Evolutionary conservation across 202 grass and related monocot species (phyloP).

Genomic region (Zoysia matrella): DNA sequence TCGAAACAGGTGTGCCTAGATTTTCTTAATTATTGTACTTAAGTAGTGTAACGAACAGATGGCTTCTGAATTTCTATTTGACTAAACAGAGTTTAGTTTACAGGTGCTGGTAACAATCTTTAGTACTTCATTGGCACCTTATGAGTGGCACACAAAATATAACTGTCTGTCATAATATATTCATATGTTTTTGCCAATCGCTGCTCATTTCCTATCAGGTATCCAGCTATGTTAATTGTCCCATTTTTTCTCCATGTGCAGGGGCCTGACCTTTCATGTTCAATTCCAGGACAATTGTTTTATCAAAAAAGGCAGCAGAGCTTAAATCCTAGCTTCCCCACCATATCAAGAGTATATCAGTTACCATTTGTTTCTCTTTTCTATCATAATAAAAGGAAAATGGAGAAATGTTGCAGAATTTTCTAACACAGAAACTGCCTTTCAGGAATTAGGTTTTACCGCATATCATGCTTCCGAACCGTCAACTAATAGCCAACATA

Average conservation of each 20-base stretch:
- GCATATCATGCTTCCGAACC: background rate
- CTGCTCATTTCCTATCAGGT: background rate
- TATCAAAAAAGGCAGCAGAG: slow-evolving; percentile 41
- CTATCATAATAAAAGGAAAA: background rate
- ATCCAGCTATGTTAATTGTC: background rate
- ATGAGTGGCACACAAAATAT: background rate
- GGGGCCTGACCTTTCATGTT: slow-evolving; percentile 53
- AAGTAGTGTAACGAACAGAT: too few relatives aligned
- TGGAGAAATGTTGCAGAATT: background rate
- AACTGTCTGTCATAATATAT: background rate
- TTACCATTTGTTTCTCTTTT: background rate
- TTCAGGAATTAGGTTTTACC: slow-evolving; percentile 39
- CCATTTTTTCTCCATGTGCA: background rate
- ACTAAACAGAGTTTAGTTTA: background rate
- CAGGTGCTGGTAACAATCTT: background rate
- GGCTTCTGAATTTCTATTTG: too few relatives aligned
- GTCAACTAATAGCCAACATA: slow-evolving; percentile 34
- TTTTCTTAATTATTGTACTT: too few relatives aligned
- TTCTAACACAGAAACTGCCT: background rate
- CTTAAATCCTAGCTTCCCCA: slow-evolving; percentile 40
- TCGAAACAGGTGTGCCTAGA: too few relatives aligned
- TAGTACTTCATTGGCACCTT: background rate
- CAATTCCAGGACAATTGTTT: slow-evolving; percentile 39
- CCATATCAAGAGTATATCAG: slow-evolving; percentile 47
- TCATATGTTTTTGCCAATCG: background rate